Conservation (phyloP, 805 yeast genomes). For the Candida boidinii region DNA sequence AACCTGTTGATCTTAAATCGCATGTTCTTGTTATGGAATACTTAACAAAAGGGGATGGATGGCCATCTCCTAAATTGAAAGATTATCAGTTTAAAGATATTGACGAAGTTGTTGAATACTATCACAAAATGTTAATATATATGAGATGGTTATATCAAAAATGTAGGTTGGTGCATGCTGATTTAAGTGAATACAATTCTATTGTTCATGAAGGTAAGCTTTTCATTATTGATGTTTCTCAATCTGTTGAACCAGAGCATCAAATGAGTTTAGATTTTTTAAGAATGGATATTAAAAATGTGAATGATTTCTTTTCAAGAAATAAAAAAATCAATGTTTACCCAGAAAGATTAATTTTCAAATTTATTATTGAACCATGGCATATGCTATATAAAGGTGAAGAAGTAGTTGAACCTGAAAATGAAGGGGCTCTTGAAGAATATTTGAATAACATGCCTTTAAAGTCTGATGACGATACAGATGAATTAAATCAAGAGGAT, state of each 20-base stretch:
- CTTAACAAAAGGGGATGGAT: conserved; percentile 66
- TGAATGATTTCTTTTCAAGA: conserved; percentile 76
- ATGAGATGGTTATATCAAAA: conserved; percentile 83
- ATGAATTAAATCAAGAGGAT: conserved; percentile 58
- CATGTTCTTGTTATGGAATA: conserved; percentile 96
- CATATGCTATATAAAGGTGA: conserved; percentile 28
- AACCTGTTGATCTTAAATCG: conserved; percentile 79
- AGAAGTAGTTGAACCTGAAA: conserved; percentile 26
- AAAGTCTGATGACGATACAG: conserved; percentile 42
- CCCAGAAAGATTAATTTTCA: conserved; percentile 76
- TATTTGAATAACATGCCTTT: conserved; percentile 46
- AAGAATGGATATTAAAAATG: conserved; percentile 95
- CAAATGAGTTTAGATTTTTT: conserved; percentile 93
- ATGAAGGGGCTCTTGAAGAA: conserved; percentile 30
- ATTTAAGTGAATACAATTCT: conserved; percentile 88
- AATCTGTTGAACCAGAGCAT: conserved; percentile 95
- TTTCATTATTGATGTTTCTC: conserved; percentile 93
- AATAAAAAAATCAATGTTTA: conserved; percentile 67
- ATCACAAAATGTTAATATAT: conserved; percentile 71
- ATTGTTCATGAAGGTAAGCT: conserved; percentile 73
- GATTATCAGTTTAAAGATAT: conserved; percentile 70
- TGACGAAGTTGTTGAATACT: conserved; percentile 58
- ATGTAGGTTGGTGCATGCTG: conserved; percentile 93
- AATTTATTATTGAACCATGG: conserved; percentile 53
- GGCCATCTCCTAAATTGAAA: conserved; percentile 83